Evolutionary conservation across 345 rosid genomes (phyloP).

Genomic region (Durio zibethinus): DNA sequence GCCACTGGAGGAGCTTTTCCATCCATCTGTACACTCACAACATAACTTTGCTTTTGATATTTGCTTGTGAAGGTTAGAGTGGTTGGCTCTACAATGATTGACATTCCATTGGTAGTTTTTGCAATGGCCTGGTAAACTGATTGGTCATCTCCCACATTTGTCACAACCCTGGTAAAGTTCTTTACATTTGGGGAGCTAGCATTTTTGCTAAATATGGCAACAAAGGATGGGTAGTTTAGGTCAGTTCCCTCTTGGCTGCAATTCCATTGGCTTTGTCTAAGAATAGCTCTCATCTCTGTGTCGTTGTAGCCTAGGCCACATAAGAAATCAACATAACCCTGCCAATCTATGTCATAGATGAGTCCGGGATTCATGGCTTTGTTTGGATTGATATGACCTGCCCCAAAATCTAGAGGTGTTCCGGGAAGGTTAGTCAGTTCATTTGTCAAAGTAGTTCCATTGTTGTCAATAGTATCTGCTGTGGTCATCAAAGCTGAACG

Average conservation of each 20-base stretch:
- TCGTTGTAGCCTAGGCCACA: conserved; percentile 33
- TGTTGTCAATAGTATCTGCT: conserved; percentile 35
- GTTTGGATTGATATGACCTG: conserved; percentile 44
- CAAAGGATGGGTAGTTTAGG: conserved; percentile 39
- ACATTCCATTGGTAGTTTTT: conserved; percentile 18
- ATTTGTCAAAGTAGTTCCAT: conserved; percentile 20
- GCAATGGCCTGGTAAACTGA: conserved; percentile 22
- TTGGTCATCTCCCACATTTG: conserved; percentile 28
- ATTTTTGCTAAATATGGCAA: conserved; percentile 21
- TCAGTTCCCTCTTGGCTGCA: conserved; percentile 24
- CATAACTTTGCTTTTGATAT: not conserved
- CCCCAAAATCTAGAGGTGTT: conserved; percentile 48
- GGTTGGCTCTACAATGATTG: conserved; percentile 17
- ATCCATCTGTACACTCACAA: not conserved
- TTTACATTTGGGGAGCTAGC: conserved; percentile 19
- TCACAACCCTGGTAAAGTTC: conserved; percentile 28
- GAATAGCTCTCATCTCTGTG: conserved; percentile 35
- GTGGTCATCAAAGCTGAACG: conserved; percentile 58
- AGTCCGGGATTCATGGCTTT: conserved; percentile 49
- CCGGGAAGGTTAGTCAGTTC: conserved; percentile 11
- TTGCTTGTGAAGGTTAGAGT: conserved; percentile 16
- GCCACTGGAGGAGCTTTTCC: not conserved
- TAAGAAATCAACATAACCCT: conserved; percentile 38
- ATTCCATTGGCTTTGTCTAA: conserved; percentile 31
- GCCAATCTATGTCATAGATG: conserved; percentile 38